Evolutionary conservation across 2,329 filamentous ascomycete genomes (phyloP).

Genomic region (Clonostachys chloroleuca): DNA sequence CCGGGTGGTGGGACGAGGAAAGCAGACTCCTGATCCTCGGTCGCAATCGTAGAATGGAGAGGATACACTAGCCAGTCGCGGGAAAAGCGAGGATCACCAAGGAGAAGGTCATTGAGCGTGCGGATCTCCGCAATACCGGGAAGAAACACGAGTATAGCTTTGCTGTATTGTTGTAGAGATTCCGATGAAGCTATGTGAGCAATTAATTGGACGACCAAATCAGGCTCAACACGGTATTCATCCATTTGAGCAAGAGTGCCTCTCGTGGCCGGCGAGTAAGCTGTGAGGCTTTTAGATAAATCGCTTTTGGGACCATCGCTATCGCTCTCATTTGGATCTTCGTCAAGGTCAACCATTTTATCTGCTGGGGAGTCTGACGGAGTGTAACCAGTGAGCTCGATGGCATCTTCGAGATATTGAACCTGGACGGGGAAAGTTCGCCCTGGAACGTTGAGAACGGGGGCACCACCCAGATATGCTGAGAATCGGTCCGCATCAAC

Average conservation of each 20-base stretch:
- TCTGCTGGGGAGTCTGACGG: conserved; percentile 37
- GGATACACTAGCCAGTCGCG: conserved; percentile 82
- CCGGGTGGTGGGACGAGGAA: conserved; percentile 82
- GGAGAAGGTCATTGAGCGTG: conserved; percentile 78
- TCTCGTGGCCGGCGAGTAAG: conserved; percentile 73
- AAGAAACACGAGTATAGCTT: conserved; percentile 89
- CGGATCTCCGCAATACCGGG: conserved; percentile 93
- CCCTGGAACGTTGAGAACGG: conserved; percentile 85
- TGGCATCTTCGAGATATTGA: conserved; percentile 85
- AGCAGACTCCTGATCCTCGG: conserved; percentile 91
- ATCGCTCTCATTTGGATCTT: conserved; percentile 49
- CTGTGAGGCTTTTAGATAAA: conserved; percentile 59
- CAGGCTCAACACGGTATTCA: conserved; percentile 88
- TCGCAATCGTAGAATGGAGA: conserved; percentile 91
- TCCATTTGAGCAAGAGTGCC: conserved; percentile 74
- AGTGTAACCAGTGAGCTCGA: conserved; percentile 78
- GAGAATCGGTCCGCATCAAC: conserved; percentile 92
- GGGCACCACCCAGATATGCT: conserved; percentile 78
- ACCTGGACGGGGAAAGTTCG: conserved; percentile 90
- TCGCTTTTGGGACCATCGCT: conserved; percentile 44
- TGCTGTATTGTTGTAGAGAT: conserved; percentile 68
- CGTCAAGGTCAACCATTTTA: conserved; percentile 58
- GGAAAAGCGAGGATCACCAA: conserved; percentile 71
- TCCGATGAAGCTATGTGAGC: conserved; percentile 68
- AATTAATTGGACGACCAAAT: conserved; percentile 77